A percentile compares a stretch with the other conserved stretches of the same genome.
phyloP scores from a whole-genome alignment of 495 filamentous ascomycete species.

The Articulospora tetracladia region DNA sequence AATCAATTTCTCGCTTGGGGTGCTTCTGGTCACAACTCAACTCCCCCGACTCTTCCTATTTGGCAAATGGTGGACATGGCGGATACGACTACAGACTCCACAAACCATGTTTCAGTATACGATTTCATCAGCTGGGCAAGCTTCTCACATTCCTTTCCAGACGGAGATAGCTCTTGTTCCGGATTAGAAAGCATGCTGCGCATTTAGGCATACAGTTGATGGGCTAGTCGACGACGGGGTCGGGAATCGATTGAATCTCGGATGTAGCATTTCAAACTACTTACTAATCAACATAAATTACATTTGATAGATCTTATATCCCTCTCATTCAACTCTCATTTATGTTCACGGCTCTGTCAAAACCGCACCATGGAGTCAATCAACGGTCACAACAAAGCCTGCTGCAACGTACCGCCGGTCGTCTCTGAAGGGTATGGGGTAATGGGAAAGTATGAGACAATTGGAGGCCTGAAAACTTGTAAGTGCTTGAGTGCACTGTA shows the following conservation, averaged over 20 bases:
- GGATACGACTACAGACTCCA: too few relatives aligned
- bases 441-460: conserved; percentile 60
- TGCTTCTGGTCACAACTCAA: too few relatives aligned
- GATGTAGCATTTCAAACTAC: neutral
- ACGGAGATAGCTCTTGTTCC: neutral
- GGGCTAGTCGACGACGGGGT: neutral
- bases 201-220: neutral
- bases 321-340: neutral
- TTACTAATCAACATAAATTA: neutral
- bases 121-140: neutral
- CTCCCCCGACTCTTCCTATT: too few relatives aligned
- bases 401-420: conserved; percentile 69
- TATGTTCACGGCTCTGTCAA: neutral
- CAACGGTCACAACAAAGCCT: conserved; percentile 51
- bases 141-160: neutral
- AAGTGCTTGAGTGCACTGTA: neutral
- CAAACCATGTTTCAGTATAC: neutral
- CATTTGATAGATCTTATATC: neutral
- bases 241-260: too few relatives aligned
- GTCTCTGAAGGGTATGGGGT: conserved; percentile 53
- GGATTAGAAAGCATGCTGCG: neutral
- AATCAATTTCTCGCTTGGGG: too few relatives aligned
- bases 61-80: too few relatives aligned
- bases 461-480: conserved; percentile 69
- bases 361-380: conserved; percentile 5